Evolutionary conservation across 1,284 basidiomycete genomes (phyloP), one percentile per base, ranked within the genome.

Genomic region (Tylopilus sp.): DNA sequence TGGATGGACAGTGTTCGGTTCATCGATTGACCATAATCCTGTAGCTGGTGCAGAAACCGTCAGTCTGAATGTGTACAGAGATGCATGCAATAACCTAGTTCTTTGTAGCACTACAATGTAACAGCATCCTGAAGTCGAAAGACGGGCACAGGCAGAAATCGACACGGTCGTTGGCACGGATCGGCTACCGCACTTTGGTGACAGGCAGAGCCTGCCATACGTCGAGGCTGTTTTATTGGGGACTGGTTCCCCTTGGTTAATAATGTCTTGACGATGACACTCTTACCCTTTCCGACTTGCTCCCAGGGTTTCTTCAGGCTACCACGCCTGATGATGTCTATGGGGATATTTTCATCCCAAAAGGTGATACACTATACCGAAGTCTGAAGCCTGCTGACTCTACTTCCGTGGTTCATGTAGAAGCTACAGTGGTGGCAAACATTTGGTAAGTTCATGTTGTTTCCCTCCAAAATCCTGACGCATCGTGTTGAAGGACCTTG

Each of bases 181-280:
- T 12, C 57, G 69, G 15, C 42, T 73, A 2, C 78, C 79, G 1
- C 58, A 65, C 3, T 69, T 75, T 15, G 61, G 63, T 4, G 72
- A 79, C 34, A 54, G 74, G 13, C 54, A 54, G 2, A 59, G 56
- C 9, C 55, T 81, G 12, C 66, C 64, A 0, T 82, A 79, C 55
- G 54, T 81, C 1, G 60, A 68, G 16, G 77, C 77, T 1, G 53
- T 78, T 3, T 55, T 79, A 44, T 72, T 75, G 53, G 82, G 84
- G 56, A 70, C 74, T 77, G 13, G 67, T 56, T 3, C 74, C 55
- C 36, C 67, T 62, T 52, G 43, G 52, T 43, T 35, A 39, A 19
- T 34, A 31, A 28, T 29, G n/a, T n/a, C n/a, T 46, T 33, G 5
- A 41, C 21, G 8, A 10, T 7, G 18, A 25, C 9, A 4, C 4